Percentiles rank a stretch among this genome's conserved stretches.
Conservation (phyloP, 1,284 basidiomycete species). For the Vanrija sp. region DNA sequence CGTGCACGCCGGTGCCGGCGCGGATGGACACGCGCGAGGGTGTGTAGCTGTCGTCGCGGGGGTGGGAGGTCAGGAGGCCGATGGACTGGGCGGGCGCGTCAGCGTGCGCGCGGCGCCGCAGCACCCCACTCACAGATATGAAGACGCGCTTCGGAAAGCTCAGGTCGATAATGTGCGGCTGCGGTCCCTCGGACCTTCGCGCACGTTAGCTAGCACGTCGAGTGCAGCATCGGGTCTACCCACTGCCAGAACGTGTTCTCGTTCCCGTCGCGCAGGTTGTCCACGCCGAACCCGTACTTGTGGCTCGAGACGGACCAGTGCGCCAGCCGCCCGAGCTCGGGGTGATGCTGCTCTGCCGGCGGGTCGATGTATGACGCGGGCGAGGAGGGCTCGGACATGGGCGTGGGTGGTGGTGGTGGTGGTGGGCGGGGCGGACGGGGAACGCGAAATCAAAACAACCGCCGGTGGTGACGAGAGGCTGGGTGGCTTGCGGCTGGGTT, state of each 20-base stretch:
- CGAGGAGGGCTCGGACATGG: constrained; percentile 2
- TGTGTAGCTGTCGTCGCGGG: constrained; percentile 93
- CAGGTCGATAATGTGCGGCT: constrained; percentile 92
- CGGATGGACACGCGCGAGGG: constrained; percentile 84
- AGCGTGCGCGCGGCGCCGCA: background rate
- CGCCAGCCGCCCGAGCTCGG: constrained; percentile 57
- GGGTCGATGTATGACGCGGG: background rate
- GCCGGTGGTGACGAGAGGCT: too few relatives aligned
- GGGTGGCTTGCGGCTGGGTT: too few relatives aligned
- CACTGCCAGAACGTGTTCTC: constrained; percentile 98
- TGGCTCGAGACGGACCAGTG: constrained; percentile 96
- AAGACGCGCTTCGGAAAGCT: constrained; percentile 88
- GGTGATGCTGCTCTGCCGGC: constrained; percentile 1
- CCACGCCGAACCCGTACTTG: constrained; percentile 94
- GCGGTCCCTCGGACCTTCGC: constrained; percentile 87
- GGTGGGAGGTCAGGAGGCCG: constrained; percentile 80
- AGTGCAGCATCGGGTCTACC: too few relatives aligned
- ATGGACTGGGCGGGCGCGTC: constrained; percentile 63
- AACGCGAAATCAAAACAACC: too few relatives aligned
- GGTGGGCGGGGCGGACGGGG: background rate
- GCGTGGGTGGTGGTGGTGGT: background rate
- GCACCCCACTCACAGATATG: constrained; percentile 63
- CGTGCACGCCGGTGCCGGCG: constrained; percentile 85
- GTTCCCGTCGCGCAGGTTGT: constrained; percentile 83
- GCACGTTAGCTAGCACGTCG: too few relatives aligned